These are phyloP conservation scores for Hordeum marinum DNA, from an alignment of 176 grass and related monocot species.

Conservation along the genomic window DNA sequence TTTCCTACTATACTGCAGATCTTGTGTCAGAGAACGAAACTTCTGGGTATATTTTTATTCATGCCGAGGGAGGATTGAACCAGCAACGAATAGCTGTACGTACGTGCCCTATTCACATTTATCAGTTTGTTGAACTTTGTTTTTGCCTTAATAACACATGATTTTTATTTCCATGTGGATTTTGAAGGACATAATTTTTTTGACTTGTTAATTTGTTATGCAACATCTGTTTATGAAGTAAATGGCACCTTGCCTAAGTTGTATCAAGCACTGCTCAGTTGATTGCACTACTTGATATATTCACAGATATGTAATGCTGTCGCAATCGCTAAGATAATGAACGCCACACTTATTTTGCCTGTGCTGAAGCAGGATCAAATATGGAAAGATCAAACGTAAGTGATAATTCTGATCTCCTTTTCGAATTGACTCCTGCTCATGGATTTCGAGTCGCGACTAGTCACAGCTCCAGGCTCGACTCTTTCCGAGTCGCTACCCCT, in stretches of 20 bases:
- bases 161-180: not conserved
- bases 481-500: no score
- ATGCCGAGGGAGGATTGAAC: conserved; percentile 95
- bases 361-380: conserved; percentile 99
- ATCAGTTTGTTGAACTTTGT: not conserved
- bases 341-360: conserved; percentile 86
- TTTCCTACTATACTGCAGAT: conserved; percentile 41
- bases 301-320: conserved; percentile 98
- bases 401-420: conserved; percentile 2
- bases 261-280: not conserved
- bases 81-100: conserved; percentile 95
- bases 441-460: no score
- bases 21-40: conserved; percentile 76
- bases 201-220: not conserved
- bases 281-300: not conserved
- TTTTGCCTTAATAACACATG: not conserved
- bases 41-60: conserved; percentile 92
- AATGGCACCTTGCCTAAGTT: not conserved
- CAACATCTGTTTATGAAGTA: not conserved
- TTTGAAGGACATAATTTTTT: not conserved
- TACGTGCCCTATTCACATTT: conserved; percentile 28
- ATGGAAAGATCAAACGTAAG: conserved; percentile 99
- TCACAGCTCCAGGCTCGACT: no score
- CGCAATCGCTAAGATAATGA: conserved; percentile 98
- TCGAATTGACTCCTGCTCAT: not conserved